Base-by-base conservation (phyloP, 306 rosid genomes). In the Trifolium dubium region DNA sequence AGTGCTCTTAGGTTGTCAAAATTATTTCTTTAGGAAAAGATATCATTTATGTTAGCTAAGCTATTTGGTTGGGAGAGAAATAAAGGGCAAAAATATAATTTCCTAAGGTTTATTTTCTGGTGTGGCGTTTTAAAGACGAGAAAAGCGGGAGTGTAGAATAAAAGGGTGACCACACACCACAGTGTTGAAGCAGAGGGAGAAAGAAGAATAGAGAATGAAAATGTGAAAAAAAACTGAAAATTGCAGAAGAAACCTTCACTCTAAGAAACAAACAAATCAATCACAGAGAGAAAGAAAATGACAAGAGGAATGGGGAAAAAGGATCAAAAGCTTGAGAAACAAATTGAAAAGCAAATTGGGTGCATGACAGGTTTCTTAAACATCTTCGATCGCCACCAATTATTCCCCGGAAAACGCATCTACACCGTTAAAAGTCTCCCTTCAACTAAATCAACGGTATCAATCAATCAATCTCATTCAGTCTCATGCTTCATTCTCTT, bases 281-380 rank as follows among this genome's bases (percentile, higher is more conserved):
- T 15, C n/a, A 69, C 19, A 3, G 29, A n/a, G 1, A 23, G 5
- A 23, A 54, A 29, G 5, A 58, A 78, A 71, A 92, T 88, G 88
- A 84, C 86, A 78, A 87, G 73, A 19, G 84, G 83, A 1, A 74
- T 86, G n/a, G 63, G 13, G 12, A 80, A 81, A 17, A 17, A 84
- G 11, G 93, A 90, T 13, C 89, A 88, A 31, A 89, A 88, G 10
- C 73, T 92, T 2, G 82, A 84, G 56, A 92, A 87, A 61, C 98
- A 93, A 63, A 85, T 91, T 2, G 80, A 84, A 59, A 92, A 87
- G 53, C 98, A 93, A 56, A 89, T 91, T 86, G 98, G 98, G 1
- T 94, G 98, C 92, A 94, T 94, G 97, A 72, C 97, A 0, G 98
- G 98, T 2, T 91, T 94, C 73, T 86, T 91, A 40, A 88, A 94